Base-by-base conservation (phyloP, 805 yeast species). In the Starmerella bombi region DNA sequence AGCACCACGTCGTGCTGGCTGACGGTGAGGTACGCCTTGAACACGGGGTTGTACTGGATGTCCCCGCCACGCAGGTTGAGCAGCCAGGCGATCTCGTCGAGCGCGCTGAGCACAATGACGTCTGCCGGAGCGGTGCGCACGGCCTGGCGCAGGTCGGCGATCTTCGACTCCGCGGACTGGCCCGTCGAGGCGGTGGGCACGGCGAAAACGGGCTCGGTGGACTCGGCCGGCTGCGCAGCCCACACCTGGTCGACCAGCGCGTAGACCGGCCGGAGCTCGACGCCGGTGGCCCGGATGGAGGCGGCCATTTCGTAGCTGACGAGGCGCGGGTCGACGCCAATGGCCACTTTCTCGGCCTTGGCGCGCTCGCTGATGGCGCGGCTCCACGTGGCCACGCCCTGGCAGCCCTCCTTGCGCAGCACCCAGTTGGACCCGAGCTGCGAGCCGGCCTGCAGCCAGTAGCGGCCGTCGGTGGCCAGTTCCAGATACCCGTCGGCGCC, bases 41-140 rank as follows among this genome's bases (percentile, higher is more conserved):
- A 88, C 1, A 85, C 88, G 0, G 97, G 96, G 55, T 80, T 80
- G 57, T 70, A 88, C 3, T 75, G 76, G 43, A 88, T 78, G 57
- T 88, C 96, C 18, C 68, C 70, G 4, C 86, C 82, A 48, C 98
- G 72, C 42, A 86, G 61, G 55, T 86, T 86, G 55, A 84, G 70
- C 34, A 85, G 61, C 95, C 95, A 86, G 5, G 94, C 91, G 45
- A 85, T 74, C 51, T 86, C 94, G 62, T 88, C 96, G 38, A 86
- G 61, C 1, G 85, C 75, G n/a, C 75, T 67, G 3, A 82, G 65
- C 12, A 85, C 63, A 34, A 82, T 65, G 2, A 73, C 70, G 54
- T 25, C 56, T 44, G 34, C 56, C 43, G 30, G 58, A 43, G 36
- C 59, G 41, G 50, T 37, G 15, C 41, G 46, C 36, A 64, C 43